A percentile compares a stretch with the other conserved stretches of the same genome.
Conservation (phyloP, 75 land plant species). For the Selaginella moellendorffii region DNA sequence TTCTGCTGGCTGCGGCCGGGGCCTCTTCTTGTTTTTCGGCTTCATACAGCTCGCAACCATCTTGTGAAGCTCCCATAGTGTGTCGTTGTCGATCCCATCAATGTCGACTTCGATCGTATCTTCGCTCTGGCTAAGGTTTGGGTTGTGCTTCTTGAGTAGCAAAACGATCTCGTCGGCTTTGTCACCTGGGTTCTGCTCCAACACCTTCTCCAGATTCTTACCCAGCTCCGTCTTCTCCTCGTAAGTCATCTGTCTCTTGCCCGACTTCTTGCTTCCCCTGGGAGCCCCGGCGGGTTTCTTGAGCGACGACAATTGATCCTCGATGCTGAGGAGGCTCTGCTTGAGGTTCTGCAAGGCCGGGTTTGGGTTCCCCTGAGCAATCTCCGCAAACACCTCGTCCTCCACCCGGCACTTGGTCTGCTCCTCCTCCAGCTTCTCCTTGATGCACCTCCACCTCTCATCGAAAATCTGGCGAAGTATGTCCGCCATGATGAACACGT, state of each 20-base stretch:
- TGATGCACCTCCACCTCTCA: conserved; percentile 52
- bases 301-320: conserved; percentile 9
- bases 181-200: conserved; percentile 41
- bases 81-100: conserved; percentile 57
- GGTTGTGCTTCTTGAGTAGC: conserved; percentile 40
- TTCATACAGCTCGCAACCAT: conserved; percentile 50
- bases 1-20: background rate
- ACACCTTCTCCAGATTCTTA: conserved; percentile 31
- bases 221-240: conserved; percentile 58
- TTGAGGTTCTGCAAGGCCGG: conserved; percentile 8
- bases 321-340: conserved; percentile 3
- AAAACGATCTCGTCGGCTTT: conserved; percentile 44
- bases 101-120: conserved; percentile 87
- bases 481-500: conserved; percentile 72
- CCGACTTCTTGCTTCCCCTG: conserved; percentile 10
- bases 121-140: conserved; percentile 35
- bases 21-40: conserved; percentile 17
- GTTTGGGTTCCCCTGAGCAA: too few relatives aligned
- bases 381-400: conserved; percentile 16
- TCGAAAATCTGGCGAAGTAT: conserved; percentile 49
- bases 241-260: conserved; percentile 45
- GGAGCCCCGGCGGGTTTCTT: conserved; percentile 7
- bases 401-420: conserved; percentile 7
- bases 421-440: conserved; percentile 38
- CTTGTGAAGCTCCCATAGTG: conserved; percentile 42